Evolutionary conservation across 257 asterid genomes (phyloP).

Genomic region (Gentiana dahurica): DNA sequence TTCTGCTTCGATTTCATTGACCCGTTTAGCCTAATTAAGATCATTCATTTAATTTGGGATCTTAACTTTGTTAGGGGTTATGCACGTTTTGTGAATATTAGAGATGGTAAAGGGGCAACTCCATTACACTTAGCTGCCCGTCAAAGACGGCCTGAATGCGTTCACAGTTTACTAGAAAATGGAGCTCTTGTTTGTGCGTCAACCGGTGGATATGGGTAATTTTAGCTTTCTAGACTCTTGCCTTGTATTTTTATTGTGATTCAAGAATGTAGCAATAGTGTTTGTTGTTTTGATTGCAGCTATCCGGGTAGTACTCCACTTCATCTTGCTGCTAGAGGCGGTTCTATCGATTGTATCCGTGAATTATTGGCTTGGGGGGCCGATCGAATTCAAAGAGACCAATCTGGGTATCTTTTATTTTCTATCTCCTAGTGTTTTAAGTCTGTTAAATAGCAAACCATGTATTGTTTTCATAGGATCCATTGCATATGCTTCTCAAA

Average conservation of each 20-base stretch:
- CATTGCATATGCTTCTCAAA: neutral
- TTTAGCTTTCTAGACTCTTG: neutral
- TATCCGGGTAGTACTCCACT: constrained; percentile 91
- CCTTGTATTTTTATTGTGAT: neutral
- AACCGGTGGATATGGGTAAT: constrained; percentile 67
- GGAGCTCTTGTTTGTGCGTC: constrained; percentile 90
- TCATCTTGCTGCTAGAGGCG: constrained; percentile 97
- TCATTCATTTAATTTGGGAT: neutral
- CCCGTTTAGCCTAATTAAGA: neutral
- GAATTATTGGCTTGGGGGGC: constrained; percentile 95
- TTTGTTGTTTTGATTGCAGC: constrained; percentile 24
- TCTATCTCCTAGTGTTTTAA: neutral
- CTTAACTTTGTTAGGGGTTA: constrained; percentile 49
- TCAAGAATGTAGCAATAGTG: constrained; percentile 2
- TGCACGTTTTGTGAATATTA: constrained; percentile 80
- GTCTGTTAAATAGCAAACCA: neutral
- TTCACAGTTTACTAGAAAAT: constrained; percentile 56
- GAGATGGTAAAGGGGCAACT: constrained; percentile 92
- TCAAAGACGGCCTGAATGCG: constrained; percentile 65
- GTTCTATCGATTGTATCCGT: constrained; percentile 88
- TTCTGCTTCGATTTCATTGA: neutral
- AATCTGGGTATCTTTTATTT: constrained; percentile 53
- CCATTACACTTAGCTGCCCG: constrained; percentile 95
- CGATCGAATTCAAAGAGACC: constrained; percentile 73
- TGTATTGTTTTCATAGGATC: neutral